Conservation (phyloP, 257 asterid species). For the Jasminum sambac region DNA sequence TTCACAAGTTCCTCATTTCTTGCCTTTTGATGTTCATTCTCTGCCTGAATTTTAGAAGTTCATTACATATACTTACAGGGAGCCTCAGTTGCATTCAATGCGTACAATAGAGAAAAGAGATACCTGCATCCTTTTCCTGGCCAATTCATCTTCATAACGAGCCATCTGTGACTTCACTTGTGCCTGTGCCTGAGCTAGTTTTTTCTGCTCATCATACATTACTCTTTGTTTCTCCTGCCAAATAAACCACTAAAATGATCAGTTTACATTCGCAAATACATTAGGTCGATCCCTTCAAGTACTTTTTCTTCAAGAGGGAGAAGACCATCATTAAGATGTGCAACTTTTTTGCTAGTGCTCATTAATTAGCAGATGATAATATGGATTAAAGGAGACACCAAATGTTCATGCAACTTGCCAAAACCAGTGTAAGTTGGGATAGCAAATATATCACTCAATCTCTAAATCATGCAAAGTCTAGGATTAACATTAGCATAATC, state of each 20-base stretch:
- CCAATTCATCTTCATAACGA: constrained; percentile 83
- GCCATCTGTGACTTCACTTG: constrained; percentile 89
- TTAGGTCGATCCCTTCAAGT: neutral
- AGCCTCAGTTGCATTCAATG: too few species aligned
- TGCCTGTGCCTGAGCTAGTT: constrained; percentile 77
- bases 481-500: neutral
- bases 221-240: constrained; percentile 84
- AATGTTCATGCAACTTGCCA: neutral
- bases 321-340: too few species aligned
- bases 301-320: too few species aligned
- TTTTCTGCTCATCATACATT: constrained; percentile 75
- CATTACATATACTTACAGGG: too few species aligned
- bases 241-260: constrained; percentile 3
- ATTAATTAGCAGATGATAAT: neutral
- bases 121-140: constrained; percentile 96
- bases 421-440: neutral
- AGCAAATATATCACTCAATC: neutral
- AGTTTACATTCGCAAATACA: neutral
- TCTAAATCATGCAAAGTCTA: neutral
- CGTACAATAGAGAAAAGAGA: too few species aligned
- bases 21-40: constrained; percentile 82
- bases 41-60: too few species aligned
- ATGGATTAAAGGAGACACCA: neutral
- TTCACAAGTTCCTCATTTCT: constrained; percentile 92
- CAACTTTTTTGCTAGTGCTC: too few species aligned